Percentiles rank a stretch among this genome's conserved stretches.
These are phyloP conservation scores for Cruciata laevipes DNA, from an alignment of 257 asterid species.

Conservation along the genomic window DNA sequence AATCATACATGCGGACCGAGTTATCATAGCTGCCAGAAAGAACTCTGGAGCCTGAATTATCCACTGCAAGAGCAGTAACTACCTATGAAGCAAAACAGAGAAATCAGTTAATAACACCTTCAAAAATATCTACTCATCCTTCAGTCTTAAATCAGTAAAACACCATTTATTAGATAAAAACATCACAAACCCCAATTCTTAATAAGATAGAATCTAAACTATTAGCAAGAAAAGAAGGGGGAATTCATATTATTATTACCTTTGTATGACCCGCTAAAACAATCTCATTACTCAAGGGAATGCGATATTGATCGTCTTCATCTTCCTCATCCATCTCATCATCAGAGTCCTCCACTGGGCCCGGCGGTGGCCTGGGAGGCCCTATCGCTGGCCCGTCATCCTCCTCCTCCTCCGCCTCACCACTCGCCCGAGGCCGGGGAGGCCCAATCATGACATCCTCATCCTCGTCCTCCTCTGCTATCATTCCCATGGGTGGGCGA, in stretches of 20 bases:
- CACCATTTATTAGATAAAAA: background rate
- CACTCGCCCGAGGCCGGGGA: slow-evolving; percentile 40
- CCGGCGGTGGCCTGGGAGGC: slow-evolving; percentile 51
- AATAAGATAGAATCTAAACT: background rate
- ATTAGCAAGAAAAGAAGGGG: background rate
- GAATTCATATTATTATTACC: slow-evolving; percentile 27
- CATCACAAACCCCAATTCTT: background rate
- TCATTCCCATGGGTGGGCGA: slow-evolving; percentile 32
- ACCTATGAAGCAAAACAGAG: slow-evolving; percentile 39
- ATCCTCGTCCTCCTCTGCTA: slow-evolving; percentile 15
- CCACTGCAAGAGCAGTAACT: slow-evolving; percentile 90
- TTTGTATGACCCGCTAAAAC: slow-evolving; percentile 86
- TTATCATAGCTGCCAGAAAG: slow-evolving; percentile 93
- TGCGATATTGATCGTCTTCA: slow-evolving; percentile 43
- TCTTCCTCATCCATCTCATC: slow-evolving; percentile 51
- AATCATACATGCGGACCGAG: slow-evolving; percentile 89
- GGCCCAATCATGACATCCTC: slow-evolving; percentile 51
- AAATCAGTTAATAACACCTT: slow-evolving; percentile 5
- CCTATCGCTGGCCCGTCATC: slow-evolving; percentile 38
- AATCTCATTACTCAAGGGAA: slow-evolving; percentile 93
- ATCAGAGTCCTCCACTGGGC: slow-evolving; percentile 43
- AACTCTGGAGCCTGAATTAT: slow-evolving; percentile 87
- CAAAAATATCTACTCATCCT: background rate
- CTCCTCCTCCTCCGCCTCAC: slow-evolving; percentile 29
- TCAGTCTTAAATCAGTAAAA: background rate